Percentiles rank a stretch among this genome's conserved stretches.
Evolutionary conservation across 805 yeast genomes (phyloP).

Genomic region (Limtongozyma cylindracea): DNA sequence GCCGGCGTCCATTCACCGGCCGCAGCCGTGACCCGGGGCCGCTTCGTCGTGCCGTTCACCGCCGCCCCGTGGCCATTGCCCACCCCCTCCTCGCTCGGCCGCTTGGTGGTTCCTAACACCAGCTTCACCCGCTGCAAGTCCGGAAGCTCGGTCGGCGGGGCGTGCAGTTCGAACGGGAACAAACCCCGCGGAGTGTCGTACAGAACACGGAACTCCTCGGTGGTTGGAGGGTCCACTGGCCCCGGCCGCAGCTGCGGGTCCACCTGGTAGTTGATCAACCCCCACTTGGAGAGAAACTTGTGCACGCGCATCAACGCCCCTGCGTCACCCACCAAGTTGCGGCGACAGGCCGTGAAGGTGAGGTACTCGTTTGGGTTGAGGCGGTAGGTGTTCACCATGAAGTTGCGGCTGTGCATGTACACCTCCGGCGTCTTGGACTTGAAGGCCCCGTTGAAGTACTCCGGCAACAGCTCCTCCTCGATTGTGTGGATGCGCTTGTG

Average conservation of each 20-base stretch:
- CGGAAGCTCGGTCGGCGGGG: conserved; percentile 27
- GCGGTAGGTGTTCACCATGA: conserved; percentile 72
- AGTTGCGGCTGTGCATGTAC: conserved; percentile 63
- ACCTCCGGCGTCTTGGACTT: conserved; percentile 61
- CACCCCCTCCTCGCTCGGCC: neutral
- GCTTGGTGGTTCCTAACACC: conserved; percentile 3
- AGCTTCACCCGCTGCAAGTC: conserved; percentile 12
- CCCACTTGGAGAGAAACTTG: conserved; percentile 74
- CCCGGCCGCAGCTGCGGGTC: conserved; percentile 40
- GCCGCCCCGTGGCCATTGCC: neutral
- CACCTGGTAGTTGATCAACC: conserved; percentile 79
- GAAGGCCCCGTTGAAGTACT: conserved; percentile 53
- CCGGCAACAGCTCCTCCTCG: conserved; percentile 70
- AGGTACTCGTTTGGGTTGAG: conserved; percentile 76
- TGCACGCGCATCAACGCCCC: conserved; percentile 73
- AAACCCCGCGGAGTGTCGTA: conserved; percentile 82
- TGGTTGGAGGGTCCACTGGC: too few relatives aligned
- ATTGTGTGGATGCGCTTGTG: conserved; percentile 47
- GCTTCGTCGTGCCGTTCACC: conserved; percentile 1
- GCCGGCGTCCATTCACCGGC: conserved; percentile 44
- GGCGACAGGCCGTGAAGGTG: conserved; percentile 74
- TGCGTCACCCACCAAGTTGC: conserved; percentile 80
- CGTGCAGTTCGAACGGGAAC: conserved; percentile 74
- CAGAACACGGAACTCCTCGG: conserved; percentile 53
- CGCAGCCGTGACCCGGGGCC: too few relatives aligned